Evolutionary conservation across 176 grass and related monocot species (phyloP), one percentile per base, ranked within the genome.

Genomic region (Metroxylon sagu): DNA sequence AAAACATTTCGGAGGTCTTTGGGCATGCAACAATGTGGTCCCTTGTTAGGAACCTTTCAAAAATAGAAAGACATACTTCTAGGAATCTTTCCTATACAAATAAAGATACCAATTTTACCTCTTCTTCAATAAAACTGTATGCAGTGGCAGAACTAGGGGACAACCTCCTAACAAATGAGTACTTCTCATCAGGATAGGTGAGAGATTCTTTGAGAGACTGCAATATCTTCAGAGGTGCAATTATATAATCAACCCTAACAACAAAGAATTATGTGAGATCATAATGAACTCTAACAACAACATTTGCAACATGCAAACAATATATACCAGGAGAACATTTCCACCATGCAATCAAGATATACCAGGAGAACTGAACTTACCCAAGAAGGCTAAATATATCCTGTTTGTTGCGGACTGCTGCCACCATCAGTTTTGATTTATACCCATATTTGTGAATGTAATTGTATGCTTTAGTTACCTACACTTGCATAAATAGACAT

Each of bases 401-500:
- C 52, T 53, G 52, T 53, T 53, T 53, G 52, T 53, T 53, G 52
- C 18, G 52, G 18, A 53, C 14, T n/a, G 52, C 52, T 6, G 52
- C 52, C 5, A 16, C 52, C 52, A 53, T 53, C 52, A 53, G n/a
- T 19, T 53, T 53, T 53, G 52, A 19, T 53, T 15, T 53, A 53
- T 53, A 16, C 18, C 52, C 35, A 43, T 43, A 43, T 14, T 43
- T 43, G 35, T 43, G 35, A 43, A 43, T 53, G 52, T 19, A 53
- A 53, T 53, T 53, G 52, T 53, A 53, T 53, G 52, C 52, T 19
- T 53, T 53, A n/a, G 16, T 53, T 19, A 53, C 52, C 52, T n/a
- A 19, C 5, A n/a, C 52, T 16, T 53, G 52, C 52, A 53, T 23
- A 65, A 52, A 77, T 49, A 29, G 25, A 62, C 23, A 74, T 75